Evolutionary conservation across 192 early-diverging fungal species (phyloP).

Genomic region (Linnemannia hyalina): DNA sequence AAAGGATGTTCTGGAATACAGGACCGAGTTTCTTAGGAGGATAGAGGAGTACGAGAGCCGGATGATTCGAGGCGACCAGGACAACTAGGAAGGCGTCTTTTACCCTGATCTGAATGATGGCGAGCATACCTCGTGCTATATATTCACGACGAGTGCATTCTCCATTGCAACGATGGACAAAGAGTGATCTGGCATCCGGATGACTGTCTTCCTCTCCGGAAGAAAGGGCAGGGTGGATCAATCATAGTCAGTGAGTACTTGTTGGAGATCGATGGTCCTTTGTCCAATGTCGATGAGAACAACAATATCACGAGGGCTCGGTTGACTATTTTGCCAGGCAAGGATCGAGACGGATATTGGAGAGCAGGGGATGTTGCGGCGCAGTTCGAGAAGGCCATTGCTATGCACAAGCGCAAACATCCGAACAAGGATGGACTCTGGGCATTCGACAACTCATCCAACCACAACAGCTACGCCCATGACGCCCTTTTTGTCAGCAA

Average conservation of each 20-base stretch:
- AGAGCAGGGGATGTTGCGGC: conserved; percentile 10
- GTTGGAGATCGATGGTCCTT: conserved; percentile 12
- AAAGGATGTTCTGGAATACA: conserved; percentile 33
- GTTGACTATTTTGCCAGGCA: conserved; percentile 16
- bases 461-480: background rate
- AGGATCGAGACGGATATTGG: conserved; percentile 36
- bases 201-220: conserved; percentile 8
- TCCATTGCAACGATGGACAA: conserved; percentile 27
- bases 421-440: conserved; percentile 15
- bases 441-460: conserved; percentile 42
- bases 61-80: conserved; percentile 3
- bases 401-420: conserved; percentile 16
- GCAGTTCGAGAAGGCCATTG: conserved; percentile 33
- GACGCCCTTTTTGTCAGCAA: conserved; percentile 15
- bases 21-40: conserved; percentile 1
- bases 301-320: background rate
- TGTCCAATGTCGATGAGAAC: background rate
- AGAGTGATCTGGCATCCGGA: conserved; percentile 1
- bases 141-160: conserved; percentile 31
- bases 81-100: conserved; percentile 4
- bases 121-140: conserved; percentile 15
- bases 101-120: background rate
- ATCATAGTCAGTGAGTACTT: conserved; percentile 35
- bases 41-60: conserved; percentile 24
- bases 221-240: conserved; percentile 16